A percentile compares a stretch with the other conserved stretches of the same genome.
Conservation (phyloP, 495 filamentous ascomycete genomes). For the Trichocladium uniseriatum region DNA sequence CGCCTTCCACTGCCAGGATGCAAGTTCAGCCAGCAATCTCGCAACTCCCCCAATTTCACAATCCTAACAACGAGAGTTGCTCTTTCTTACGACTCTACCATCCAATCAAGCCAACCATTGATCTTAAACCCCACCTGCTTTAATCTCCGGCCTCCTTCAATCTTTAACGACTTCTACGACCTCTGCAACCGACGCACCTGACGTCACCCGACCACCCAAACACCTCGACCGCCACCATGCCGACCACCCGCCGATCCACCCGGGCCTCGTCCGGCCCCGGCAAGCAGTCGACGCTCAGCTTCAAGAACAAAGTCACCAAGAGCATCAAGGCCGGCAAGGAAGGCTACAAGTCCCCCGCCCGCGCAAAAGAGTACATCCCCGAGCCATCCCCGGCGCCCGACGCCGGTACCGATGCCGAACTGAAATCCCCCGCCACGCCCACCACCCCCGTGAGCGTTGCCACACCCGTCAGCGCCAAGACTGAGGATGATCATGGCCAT, state of each 20-base stretch:
- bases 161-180: background rate
- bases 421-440: too few species aligned
- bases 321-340: constrained; percentile 45
- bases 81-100: background rate
- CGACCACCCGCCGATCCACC: constrained; percentile 53
- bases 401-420: too few species aligned
- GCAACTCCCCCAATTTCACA: too few species aligned
- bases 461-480: too few species aligned
- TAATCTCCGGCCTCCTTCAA: background rate
- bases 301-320: constrained; percentile 71
- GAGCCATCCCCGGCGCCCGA: constrained; percentile 15
- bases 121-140: background rate
- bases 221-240: constrained; percentile 42
- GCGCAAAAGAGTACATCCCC: constrained; percentile 16
- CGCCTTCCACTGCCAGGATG: background rate
- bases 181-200: constrained; percentile 2
- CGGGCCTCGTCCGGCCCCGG: constrained; percentile 33
- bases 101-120: background rate
- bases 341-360: constrained; percentile 32
- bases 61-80: too few species aligned
- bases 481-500: too few species aligned
- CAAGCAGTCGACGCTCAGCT: constrained; percentile 65
- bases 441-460: too few species aligned
- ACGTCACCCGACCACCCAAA: constrained; percentile 15
- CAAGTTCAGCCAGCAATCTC: too few species aligned